Conservation (phyloP, 441 rosid species). For the Pelargonium myrrhifolium region DNA sequence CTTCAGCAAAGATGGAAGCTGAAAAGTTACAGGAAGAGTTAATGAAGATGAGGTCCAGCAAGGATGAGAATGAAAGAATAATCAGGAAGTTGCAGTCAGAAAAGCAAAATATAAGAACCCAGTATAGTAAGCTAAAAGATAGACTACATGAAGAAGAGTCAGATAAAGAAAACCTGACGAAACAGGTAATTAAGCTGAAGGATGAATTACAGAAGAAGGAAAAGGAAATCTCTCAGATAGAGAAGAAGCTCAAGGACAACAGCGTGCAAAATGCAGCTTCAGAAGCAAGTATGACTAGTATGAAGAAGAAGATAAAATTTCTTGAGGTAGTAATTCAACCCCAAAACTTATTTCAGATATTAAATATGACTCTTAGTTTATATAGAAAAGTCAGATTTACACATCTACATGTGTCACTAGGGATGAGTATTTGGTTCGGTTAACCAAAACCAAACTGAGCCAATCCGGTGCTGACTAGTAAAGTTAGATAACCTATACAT, state of each 20-base stretch:
- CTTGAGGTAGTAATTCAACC: slow-evolving; percentile 20
- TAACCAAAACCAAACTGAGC: too few species aligned
- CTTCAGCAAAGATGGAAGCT: slow-evolving; percentile 45
- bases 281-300: slow-evolving; percentile 13
- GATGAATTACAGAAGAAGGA: slow-evolving; percentile 47
- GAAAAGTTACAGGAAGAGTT: slow-evolving; percentile 46
- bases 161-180: slow-evolving; percentile 53
- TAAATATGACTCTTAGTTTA: background rate
- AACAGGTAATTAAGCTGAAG: slow-evolving; percentile 43
- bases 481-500: too few species aligned
- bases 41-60: slow-evolving; percentile 32
- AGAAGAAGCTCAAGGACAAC: slow-evolving; percentile 14
- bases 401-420: background rate
- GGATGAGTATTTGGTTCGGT: too few species aligned
- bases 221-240: slow-evolving; percentile 28
- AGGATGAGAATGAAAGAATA: slow-evolving; percentile 47
- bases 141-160: slow-evolving; percentile 44
- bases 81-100: slow-evolving; percentile 43
- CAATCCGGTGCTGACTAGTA: too few species aligned
- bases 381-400: too few species aligned
- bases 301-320: slow-evolving; percentile 21
- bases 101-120: slow-evolving; percentile 40
- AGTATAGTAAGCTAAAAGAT: slow-evolving; percentile 37
- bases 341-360: slow-evolving; percentile 8
- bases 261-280: slow-evolving; percentile 10